These are phyloP conservation scores for Coemansia sp. DNA, from an alignment of 192 early-diverging fungal genomes.

Conservation along the genomic window DNA sequence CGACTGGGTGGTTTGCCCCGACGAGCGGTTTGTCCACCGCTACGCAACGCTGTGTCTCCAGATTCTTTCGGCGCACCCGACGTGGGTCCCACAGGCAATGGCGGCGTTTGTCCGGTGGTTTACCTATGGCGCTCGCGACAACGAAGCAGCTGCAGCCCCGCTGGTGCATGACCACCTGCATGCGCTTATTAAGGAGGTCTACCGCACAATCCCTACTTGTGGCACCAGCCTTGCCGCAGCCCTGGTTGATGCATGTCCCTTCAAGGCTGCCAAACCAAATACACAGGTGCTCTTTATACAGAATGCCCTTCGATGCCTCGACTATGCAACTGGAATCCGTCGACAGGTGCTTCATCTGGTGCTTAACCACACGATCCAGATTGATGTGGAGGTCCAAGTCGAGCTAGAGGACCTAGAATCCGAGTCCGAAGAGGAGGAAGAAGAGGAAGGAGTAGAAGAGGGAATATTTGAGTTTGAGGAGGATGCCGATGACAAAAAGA, in stretches of 20 bases:
- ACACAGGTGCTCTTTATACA: slow-evolving; percentile 56
- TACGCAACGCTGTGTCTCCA: slow-evolving; percentile 43
- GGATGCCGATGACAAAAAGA: slow-evolving; percentile 42
- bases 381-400: slow-evolving; percentile 92
- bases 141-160: slow-evolving; percentile 14
- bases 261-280: slow-evolving; percentile 25
- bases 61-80: slow-evolving; percentile 40
- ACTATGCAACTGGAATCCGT: slow-evolving; percentile 76
- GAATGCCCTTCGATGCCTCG: slow-evolving; percentile 72
- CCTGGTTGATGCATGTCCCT: slow-evolving; percentile 25
- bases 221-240: slow-evolving; percentile 34
- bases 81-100: slow-evolving; percentile 43
- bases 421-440: slow-evolving; percentile 44
- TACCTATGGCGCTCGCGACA: slow-evolving; percentile 21
- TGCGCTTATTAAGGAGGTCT: slow-evolving; percentile 29
- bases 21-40: slow-evolving; percentile 38
- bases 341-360: slow-evolving; percentile 72
- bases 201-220: slow-evolving; percentile 41
- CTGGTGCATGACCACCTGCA: slow-evolving; percentile 29
- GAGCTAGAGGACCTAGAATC: slow-evolving; percentile 82
- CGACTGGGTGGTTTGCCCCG: slow-evolving; percentile 32
- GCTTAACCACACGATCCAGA: slow-evolving; percentile 82
- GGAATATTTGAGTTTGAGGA: slow-evolving; percentile 64
- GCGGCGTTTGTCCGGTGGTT: slow-evolving; percentile 42
- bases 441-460: slow-evolving; percentile 18